Evolutionary conservation across 1,284 basidiomycete genomes (phyloP).

Genomic region (Leccinum variabile): DNA sequence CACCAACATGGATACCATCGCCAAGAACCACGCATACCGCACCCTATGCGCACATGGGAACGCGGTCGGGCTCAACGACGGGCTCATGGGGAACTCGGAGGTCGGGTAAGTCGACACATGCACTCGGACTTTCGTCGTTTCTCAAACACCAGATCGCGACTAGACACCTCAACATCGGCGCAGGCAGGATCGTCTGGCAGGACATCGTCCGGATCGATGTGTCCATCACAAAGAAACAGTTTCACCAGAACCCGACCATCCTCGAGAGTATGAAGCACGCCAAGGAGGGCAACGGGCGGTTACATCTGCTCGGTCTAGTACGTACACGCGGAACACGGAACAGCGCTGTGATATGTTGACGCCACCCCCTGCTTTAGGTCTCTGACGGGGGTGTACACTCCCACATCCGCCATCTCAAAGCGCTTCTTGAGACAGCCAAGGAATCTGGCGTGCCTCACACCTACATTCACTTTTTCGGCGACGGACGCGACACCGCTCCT

Average conservation of each 20-base stretch:
- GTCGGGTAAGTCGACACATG: conserved; percentile 65
- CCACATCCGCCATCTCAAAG: conserved; percentile 84
- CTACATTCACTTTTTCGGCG: conserved; percentile 89
- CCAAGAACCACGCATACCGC: conserved; percentile 71
- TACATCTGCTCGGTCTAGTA: conserved; percentile 85
- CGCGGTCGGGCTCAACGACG: conserved; percentile 86
- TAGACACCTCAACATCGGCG: conserved; percentile 90
- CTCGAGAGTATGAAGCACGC: conserved; percentile 73
- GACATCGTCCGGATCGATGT: conserved; percentile 93
- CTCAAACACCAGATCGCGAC: not conserved
- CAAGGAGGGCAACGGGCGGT: conserved; percentile 75
- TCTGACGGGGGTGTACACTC: conserved; percentile 96
- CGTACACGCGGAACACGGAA: conserved; percentile 25
- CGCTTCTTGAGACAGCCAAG: conserved; percentile 85
- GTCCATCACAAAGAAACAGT: conserved; percentile 83
- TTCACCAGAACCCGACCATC: conserved; percentile 77
- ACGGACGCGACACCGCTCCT: conserved; percentile 89
- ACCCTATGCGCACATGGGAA: conserved; percentile 81
- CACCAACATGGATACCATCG: conserved; percentile 85
- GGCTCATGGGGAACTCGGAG: conserved; percentile 95
- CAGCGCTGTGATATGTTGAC: conserved; percentile 1
- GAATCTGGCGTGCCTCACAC: conserved; percentile 79
- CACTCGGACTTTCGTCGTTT: not conserved
- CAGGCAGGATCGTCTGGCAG: conserved; percentile 92
- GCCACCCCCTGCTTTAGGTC: conserved; percentile 44